These are phyloP conservation scores for Pythium periplocum DNA, from an alignment of 352 stramenopile genomes.

Conservation along the genomic window DNA sequence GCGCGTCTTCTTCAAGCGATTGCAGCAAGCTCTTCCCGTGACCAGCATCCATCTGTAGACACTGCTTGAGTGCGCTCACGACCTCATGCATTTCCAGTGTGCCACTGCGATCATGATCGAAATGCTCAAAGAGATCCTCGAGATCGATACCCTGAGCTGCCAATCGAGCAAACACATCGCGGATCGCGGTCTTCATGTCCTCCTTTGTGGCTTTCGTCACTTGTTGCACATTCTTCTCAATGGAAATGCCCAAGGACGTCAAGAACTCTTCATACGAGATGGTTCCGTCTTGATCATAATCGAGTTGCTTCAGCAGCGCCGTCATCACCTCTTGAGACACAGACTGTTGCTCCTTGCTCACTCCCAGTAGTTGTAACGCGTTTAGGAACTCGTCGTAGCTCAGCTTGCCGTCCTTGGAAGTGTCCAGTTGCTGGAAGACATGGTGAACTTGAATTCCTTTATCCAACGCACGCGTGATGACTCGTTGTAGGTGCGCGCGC, in stretches of 20 bases:
- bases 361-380: conserved; percentile 47
- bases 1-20: conserved; percentile 33
- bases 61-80: conserved; percentile 39
- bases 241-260: conserved; percentile 35
- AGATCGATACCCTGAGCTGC: conserved; percentile 43
- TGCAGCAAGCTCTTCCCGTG: conserved; percentile 19
- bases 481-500: conserved; percentile 44
- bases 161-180: conserved; percentile 44
- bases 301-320: conserved; percentile 43
- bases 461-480: conserved; percentile 43
- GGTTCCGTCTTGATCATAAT: conserved; percentile 47
- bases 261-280: conserved; percentile 85
- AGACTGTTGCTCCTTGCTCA: conserved; percentile 20
- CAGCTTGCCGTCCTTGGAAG: conserved; percentile 51
- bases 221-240: conserved; percentile 42
- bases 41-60: conserved; percentile 27
- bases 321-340: conserved; percentile 28
- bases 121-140: conserved; percentile 60
- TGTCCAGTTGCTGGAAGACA: conserved; percentile 61
- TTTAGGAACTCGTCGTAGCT: conserved; percentile 47
- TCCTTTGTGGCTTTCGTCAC: conserved; percentile 32
- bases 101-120: conserved; percentile 57
- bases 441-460: conserved; percentile 57
- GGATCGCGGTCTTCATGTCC: conserved; percentile 36
- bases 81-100: conserved; percentile 54